These are phyloP conservation scores for Acanthamoeba castellanii DNA, from an alignment of 208 protist species.

Conservation along the genomic window DNA sequence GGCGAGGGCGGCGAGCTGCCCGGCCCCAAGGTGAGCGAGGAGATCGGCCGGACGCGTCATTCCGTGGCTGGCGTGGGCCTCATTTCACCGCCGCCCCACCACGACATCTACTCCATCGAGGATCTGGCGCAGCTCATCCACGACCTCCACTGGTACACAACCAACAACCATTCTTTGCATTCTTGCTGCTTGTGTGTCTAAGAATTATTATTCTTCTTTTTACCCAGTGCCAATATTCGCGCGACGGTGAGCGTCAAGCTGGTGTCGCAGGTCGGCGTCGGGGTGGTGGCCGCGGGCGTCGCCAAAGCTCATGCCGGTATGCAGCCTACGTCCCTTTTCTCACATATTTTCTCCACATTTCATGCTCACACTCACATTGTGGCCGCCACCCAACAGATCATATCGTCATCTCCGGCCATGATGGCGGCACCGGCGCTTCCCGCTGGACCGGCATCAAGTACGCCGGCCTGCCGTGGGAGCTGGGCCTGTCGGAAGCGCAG, in stretches of 20 bases:
- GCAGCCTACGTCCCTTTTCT: background rate
- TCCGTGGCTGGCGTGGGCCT: slow-evolving; percentile 91
- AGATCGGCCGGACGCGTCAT: slow-evolving; percentile 88
- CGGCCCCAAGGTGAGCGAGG: slow-evolving; percentile 86
- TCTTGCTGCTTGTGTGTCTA: background rate
- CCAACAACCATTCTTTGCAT: background rate
- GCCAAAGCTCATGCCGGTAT: slow-evolving; percentile 90
- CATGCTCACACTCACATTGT: background rate
- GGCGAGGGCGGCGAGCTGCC: slow-evolving; percentile 93
- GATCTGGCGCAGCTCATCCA: slow-evolving; percentile 93
- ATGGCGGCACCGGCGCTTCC: slow-evolving; percentile 92
- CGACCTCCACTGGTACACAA: slow-evolving; percentile 85
- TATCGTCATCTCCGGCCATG: slow-evolving; percentile 92
- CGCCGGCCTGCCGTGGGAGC: slow-evolving; percentile 92
- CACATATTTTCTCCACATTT: background rate
- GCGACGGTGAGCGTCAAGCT: slow-evolving; percentile 89
- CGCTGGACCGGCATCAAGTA: slow-evolving; percentile 93
- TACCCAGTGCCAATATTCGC: slow-evolving; percentile 83
- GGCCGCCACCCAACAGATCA: slow-evolving; percentile 82
- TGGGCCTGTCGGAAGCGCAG: slow-evolving; percentile 92
- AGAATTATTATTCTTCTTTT: background rate
- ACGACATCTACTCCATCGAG: slow-evolving; percentile 94
- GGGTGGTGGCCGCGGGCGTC: slow-evolving; percentile 91
- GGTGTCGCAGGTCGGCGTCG: slow-evolving; percentile 88
- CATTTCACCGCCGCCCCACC: slow-evolving; percentile 93